Conservation (phyloP, 106 monocot genomes). For the Dioscorea zingiberensis region DNA sequence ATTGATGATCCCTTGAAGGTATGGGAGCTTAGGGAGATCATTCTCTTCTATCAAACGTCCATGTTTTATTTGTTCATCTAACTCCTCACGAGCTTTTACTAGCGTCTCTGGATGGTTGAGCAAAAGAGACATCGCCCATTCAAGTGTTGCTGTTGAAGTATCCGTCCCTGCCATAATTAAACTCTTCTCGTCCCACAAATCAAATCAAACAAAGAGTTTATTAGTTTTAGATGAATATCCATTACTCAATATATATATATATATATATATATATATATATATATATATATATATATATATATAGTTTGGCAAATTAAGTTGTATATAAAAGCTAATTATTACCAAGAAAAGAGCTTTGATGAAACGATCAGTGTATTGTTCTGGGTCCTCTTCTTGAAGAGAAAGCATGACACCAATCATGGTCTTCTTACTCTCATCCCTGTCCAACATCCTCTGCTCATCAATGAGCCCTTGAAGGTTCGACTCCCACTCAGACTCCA, state of each 20-base stretch:
- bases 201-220: too few relatives aligned
- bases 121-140: slow-evolving; percentile 28
- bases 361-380: not conserved
- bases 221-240: too few relatives aligned
- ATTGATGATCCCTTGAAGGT: slow-evolving; percentile 15
- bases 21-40: slow-evolving; percentile 18
- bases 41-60: slow-evolving; percentile 13
- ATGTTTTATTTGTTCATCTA: slow-evolving; percentile 2
- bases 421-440: not conserved
- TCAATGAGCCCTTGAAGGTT: not conserved
- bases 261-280: too few relatives aligned
- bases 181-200: too few relatives aligned
- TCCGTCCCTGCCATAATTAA: too few relatives aligned
- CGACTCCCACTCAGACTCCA: not conserved
- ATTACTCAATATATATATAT: too few relatives aligned
- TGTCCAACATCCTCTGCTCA: not conserved
- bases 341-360: not conserved
- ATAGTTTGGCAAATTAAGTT: too few relatives aligned
- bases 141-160: too few relatives aligned
- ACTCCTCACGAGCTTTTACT: slow-evolving; percentile 12
- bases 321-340: not conserved
- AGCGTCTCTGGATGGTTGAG: slow-evolving; percentile 17
- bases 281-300: too few relatives aligned
- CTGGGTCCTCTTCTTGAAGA: not conserved
- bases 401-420: slow-evolving; percentile 2